Conservation (phyloP, 208 protist genomes). For the Acanthamoeba triangularis region DNA sequence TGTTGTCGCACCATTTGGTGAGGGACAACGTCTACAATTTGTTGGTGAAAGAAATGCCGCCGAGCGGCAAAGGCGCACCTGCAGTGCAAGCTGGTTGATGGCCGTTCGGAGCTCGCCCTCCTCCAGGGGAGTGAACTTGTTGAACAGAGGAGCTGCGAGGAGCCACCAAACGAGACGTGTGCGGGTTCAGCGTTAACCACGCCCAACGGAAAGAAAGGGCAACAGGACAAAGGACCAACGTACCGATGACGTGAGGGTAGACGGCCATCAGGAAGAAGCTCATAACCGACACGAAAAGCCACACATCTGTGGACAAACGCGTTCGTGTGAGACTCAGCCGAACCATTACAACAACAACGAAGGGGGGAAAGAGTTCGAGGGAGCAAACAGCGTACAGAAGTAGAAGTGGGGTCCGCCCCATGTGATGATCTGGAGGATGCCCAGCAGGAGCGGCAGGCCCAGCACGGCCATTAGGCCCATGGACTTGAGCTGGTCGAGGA, state of each 20-base stretch:
- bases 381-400: not conserved
- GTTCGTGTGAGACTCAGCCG: not conserved
- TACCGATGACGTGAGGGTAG: conserved; percentile 65
- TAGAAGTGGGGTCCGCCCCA: conserved; percentile 66
- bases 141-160: conserved; percentile 39
- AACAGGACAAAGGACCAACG: not conserved
- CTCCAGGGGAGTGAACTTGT: conserved; percentile 23
- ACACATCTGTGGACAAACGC: not conserved
- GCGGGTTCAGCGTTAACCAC: no score
- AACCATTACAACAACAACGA: not conserved
- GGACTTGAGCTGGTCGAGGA: conserved; percentile 64
- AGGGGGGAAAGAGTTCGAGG: not conserved
- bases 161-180: not conserved
- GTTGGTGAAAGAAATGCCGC: not conserved
- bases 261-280: conserved; percentile 40
- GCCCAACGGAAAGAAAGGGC: not conserved
- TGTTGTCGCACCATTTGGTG: not conserved
- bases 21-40: not conserved
- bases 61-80: not conserved
- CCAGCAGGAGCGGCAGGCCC: conserved; percentile 4
- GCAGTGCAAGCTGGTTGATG: conserved; percentile 26
- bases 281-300: conserved; percentile 10
- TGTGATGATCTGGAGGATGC: conserved; percentile 22
- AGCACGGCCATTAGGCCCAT: conserved; percentile 34
- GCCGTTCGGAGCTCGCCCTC: conserved; percentile 50